Conservation (phyloP, 2,329 filamentous ascomycete species). For the Niveomyces coronatus region DNA sequence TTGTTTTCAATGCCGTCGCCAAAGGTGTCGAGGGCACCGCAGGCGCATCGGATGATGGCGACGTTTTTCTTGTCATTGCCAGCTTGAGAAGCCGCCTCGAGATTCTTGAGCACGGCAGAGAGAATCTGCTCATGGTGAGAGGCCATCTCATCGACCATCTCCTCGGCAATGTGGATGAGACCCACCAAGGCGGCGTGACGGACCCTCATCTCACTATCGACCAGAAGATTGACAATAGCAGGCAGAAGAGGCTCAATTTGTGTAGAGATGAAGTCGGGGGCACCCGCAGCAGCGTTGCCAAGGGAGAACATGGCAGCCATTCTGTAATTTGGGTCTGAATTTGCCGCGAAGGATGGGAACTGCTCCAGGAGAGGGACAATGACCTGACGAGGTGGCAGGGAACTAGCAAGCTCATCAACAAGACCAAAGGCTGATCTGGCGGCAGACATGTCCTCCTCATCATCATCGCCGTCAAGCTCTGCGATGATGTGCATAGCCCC, state of each 20-base stretch:
- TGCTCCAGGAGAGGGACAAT: constrained; percentile 85
- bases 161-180: constrained; percentile 82
- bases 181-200: constrained; percentile 80
- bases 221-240: constrained; percentile 68
- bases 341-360: constrained; percentile 70
- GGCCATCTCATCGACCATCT: constrained; percentile 81
- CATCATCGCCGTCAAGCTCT: constrained; percentile 70
- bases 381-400: constrained; percentile 85
- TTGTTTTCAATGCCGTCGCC: constrained; percentile 73
- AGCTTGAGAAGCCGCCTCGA: constrained; percentile 66
- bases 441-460: constrained; percentile 70
- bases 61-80: constrained; percentile 64
- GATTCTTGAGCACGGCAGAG: constrained; percentile 75
- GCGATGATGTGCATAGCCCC: constrained; percentile 84
- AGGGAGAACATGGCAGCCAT: constrained; percentile 87
- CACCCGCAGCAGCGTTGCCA: constrained; percentile 90
- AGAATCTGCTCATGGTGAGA: constrained; percentile 79
- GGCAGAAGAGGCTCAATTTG: constrained; percentile 83
- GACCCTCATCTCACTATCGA: constrained; percentile 75
- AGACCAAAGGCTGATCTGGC: constrained; percentile 76
- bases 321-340: constrained; percentile 64
- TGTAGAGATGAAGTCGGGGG: constrained; percentile 92
- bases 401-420: constrained; percentile 79
- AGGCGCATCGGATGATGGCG: constrained; percentile 80
- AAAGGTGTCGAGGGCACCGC: constrained; percentile 82